These are phyloP conservation scores for Odontarrhena argentea DNA, from an alignment of 345 rosid genomes.

Conservation along the genomic window DNA sequence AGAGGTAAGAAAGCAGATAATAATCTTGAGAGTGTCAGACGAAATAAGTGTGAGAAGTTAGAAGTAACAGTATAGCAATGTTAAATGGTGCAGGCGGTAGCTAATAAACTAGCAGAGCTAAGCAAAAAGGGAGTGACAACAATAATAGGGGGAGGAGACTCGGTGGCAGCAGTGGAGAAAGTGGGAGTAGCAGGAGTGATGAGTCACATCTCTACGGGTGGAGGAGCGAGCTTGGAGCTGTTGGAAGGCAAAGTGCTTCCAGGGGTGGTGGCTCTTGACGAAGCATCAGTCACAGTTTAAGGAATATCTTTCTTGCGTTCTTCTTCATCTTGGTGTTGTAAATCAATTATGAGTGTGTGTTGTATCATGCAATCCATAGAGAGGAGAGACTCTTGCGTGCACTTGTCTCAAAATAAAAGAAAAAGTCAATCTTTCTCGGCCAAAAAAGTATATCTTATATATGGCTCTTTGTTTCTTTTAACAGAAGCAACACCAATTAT, in stretches of 20 bases:
- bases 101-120: slow-evolving; percentile 84
- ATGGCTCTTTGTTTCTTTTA: neutral
- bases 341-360: slow-evolving; percentile 19
- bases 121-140: slow-evolving; percentile 88
- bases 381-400: slow-evolving; percentile 20
- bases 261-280: slow-evolving; percentile 92
- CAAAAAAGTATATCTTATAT: too few species aligned
- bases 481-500: neutral
- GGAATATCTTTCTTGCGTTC: slow-evolving; percentile 1
- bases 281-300: slow-evolving; percentile 48
- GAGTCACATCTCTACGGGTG: slow-evolving; percentile 98
- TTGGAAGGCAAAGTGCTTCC: slow-evolving; percentile 91
- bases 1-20: slow-evolving; percentile 49
- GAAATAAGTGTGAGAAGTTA: too few species aligned
- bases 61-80: neutral
- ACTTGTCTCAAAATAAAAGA: slow-evolving; percentile 11
- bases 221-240: slow-evolving; percentile 97
- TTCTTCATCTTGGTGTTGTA: slow-evolving; percentile 10
- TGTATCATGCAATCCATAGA: slow-evolving; percentile 22
- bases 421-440: neutral
- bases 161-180: slow-evolving; percentile 96
- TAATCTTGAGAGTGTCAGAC: too few species aligned
- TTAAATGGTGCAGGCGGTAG: slow-evolving; percentile 58
- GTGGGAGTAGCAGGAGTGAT: slow-evolving; percentile 86
- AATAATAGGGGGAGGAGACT: slow-evolving; percentile 96